Conservation (phyloP, 306 rosid species). For the Begonia masoniana region DNA sequence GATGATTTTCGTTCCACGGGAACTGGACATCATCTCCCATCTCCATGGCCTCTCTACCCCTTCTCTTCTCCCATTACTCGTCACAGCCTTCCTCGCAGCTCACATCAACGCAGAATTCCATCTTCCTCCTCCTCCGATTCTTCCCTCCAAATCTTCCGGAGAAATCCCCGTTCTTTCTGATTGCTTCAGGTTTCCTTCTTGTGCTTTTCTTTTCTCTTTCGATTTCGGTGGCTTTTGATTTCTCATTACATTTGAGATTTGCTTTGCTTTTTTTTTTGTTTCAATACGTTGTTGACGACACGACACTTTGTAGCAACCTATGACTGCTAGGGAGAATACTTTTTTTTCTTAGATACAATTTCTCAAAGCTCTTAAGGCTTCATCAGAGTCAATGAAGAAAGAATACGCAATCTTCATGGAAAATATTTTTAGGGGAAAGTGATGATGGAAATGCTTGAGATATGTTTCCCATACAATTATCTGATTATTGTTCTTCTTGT, state of each 20-base stretch:
- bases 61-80: slow-evolving; percentile 2
- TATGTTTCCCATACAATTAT: too few species aligned
- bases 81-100: slow-evolving; percentile 2
- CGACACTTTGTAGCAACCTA: too few species aligned
- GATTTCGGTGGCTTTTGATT: neutral
- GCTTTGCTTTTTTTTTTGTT: neutral
- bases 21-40: slow-evolving; percentile 18
- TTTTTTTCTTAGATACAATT: too few species aligned
- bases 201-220: neutral
- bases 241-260: neutral
- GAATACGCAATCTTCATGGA: too few species aligned
- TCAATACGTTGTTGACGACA: too few species aligned
- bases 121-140: slow-evolving; percentile 17
- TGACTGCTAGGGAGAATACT: too few species aligned
- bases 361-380: too few species aligned
- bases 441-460: too few species aligned
- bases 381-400: too few species aligned
- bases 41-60: slow-evolving; percentile 21
- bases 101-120: slow-evolving; percentile 3
- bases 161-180: slow-evolving; percentile 31
- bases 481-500: slow-evolving; percentile 9
- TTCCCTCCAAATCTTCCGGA: slow-evolving; percentile 29
- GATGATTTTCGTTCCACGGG: slow-evolving; percentile 17
- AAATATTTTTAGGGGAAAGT: too few species aligned
- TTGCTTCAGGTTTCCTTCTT: slow-evolving; percentile 34